Base-by-base conservation (phyloP, 805 yeast genomes). In the Kazachstania psychrophila region DNA sequence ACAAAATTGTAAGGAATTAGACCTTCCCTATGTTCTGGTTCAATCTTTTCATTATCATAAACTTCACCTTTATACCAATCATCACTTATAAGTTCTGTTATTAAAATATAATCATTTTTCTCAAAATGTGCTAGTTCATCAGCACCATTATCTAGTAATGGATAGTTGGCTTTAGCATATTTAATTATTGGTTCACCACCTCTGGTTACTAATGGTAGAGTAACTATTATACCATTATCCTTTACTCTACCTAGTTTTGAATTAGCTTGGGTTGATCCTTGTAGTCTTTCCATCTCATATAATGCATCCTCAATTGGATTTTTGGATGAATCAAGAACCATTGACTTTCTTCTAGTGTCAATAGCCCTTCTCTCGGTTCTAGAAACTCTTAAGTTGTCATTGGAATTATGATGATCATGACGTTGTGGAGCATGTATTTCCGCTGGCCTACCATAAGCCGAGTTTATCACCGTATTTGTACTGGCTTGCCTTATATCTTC, bases 41-140 rank as follows among this genome's bases (percentile, higher is more conserved):
- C 36, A 9, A 51, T 47, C 26, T 29, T 46, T 24, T 52, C 51
- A 34, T 49, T 50, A 28, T 49, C 54, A 32, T 52, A 52, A 7
- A 56, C 61, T 38, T 58, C 62, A 20, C 62, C 62, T 34, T 45
- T 47, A 36, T 36, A 56, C 62, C 62, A 58, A 36, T 58, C 61
- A 7, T 51, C 42, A 37, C 53, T 55, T 9, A 58, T 47, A 7
- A 43, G 42, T 31, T 54, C 56, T 1, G 59, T 56, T 3, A 58
- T 42, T 15, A 58, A 41, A 14, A 58, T 33, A 37, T 54, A 56
- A 33, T 58, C 61, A 23, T 52, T 53, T 25, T 47, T 51, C 6
- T 51, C 52, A 37, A 58, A 58, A 28, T 54, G 46, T 7, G 52
- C 52, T 11, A 58, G 38, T 26, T 50, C 57, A n/a, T 54, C 43